Percentiles rank a stretch among this genome's conserved stretches.
Evolutionary conservation across 306 rosid genomes (phyloP).

Genomic region (Malus asiatica): DNA sequence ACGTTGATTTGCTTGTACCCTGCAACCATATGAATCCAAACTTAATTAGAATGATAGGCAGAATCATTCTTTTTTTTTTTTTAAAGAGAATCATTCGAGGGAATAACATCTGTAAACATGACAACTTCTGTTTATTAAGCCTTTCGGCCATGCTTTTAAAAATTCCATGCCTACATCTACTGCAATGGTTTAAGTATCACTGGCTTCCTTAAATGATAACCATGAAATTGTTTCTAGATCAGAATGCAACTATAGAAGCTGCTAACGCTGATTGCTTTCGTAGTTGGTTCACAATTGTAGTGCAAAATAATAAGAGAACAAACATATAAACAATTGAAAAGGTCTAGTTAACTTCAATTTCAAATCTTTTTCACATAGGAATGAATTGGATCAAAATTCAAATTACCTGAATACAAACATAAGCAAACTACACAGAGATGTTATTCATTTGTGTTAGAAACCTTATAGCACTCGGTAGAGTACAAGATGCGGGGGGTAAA

Average conservation of each 20-base stretch:
- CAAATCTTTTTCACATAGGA: neutral
- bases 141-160: neutral
- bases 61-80: neutral
- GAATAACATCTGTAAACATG: neutral
- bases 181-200: neutral
- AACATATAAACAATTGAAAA: neutral
- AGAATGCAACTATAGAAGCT: neutral
- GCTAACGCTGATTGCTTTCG: neutral
- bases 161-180: neutral
- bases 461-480: neutral
- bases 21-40: constrained; percentile 26
- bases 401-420: neutral
- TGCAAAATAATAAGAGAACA: neutral
- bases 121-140: neutral
- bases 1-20: constrained; percentile 97
- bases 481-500: neutral
- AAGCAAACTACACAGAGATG: neutral
- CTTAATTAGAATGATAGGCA: neutral
- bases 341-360: neutral
- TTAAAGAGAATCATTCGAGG: neutral
- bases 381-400: neutral
- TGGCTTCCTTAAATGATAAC: neutral
- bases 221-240: neutral
- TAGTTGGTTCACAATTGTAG: neutral
- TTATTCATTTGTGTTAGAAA: neutral